Conservation (phyloP, 192 early-diverging fungal genomes). For the Geosiphon pyriformis region DNA sequence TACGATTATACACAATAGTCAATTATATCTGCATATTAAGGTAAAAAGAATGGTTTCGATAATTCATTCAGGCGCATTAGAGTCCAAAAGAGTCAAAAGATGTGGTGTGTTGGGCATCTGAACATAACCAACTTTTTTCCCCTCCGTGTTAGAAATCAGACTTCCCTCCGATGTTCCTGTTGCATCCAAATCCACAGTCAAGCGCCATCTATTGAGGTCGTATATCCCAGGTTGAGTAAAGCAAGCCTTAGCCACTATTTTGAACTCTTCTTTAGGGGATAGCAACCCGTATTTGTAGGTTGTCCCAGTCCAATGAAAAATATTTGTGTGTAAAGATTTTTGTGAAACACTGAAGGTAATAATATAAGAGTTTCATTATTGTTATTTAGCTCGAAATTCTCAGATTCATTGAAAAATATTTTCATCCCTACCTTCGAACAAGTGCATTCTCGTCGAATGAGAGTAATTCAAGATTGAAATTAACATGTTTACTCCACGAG, state of each 20-base stretch:
- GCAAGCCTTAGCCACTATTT: conserved; percentile 43
- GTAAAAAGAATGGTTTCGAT: no score
- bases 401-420: no score
- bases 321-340: conserved; percentile 26
- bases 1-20: no score
- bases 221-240: conserved; percentile 62
- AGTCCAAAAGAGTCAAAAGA: conserved; percentile 5
- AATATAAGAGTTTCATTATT: neutral
- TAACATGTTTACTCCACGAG: conserved; percentile 59
- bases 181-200: conserved; percentile 42
- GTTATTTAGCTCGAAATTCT: neutral
- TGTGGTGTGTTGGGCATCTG: conserved; percentile 21
- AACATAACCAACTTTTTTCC: conserved; percentile 16
- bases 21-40: no score
- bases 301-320: conserved; percentile 61
- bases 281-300: conserved; percentile 53
- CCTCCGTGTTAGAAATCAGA: neutral
- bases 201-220: conserved; percentile 71
- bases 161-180: neutral
- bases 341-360: conserved; percentile 14
- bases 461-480: conserved; percentile 55
- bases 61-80: no score
- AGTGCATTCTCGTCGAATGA: conserved; percentile 28
- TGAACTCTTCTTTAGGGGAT: conserved; percentile 43
- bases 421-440: conserved; percentile 19